phyloP scores from a whole-genome alignment of 257 asterid genomes.

The Avicennia marina region DNA sequence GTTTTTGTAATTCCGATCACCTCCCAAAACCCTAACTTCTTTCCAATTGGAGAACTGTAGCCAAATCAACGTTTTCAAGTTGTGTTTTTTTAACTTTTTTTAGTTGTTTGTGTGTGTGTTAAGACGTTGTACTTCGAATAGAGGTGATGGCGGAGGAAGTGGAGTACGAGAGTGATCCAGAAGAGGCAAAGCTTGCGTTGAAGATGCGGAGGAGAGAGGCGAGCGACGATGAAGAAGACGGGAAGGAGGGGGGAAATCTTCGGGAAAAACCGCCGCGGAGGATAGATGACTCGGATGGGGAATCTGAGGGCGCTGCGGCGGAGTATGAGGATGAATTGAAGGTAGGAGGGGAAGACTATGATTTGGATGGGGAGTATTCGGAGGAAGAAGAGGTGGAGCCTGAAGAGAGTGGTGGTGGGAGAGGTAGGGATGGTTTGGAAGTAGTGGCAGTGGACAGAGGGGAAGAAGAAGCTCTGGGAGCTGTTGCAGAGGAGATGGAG shows the following conservation, averaged over 20 bases:
- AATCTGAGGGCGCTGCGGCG: constrained; percentile 72
- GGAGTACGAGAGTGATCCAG: constrained; percentile 96
- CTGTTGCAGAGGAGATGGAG: constrained; percentile 17
- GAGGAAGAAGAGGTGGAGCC: constrained; percentile 37
- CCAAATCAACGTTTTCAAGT: not conserved
- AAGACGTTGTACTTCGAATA: not conserved
- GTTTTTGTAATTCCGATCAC: constrained; percentile 19
- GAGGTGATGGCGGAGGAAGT: constrained; percentile 59
- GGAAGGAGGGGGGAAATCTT: constrained; percentile 23
- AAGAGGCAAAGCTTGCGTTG: constrained; percentile 79
- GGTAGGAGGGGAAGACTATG: constrained; percentile 44
- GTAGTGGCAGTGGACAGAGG: constrained; percentile 31
- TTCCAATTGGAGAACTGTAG: not conserved
- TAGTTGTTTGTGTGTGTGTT: no score
- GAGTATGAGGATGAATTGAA: constrained; percentile 45
- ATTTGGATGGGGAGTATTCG: constrained; percentile 44
- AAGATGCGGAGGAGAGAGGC: constrained; percentile 90
- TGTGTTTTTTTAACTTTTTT: constrained; percentile 15
- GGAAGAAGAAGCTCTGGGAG: constrained; percentile 23
- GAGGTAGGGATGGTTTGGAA: constrained; percentile 28
- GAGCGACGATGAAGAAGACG: constrained; percentile 84
- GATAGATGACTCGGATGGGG: constrained; percentile 67
- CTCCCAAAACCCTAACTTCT: constrained; percentile 14
- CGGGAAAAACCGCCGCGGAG: constrained; percentile 34
- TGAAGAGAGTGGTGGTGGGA: constrained; percentile 23